A percentile compares a stretch with the other conserved stretches of the same genome.
These are phyloP conservation scores for Agapanthus africanus DNA, from an alignment of 106 monocot genomes.

Conservation along the genomic window DNA sequence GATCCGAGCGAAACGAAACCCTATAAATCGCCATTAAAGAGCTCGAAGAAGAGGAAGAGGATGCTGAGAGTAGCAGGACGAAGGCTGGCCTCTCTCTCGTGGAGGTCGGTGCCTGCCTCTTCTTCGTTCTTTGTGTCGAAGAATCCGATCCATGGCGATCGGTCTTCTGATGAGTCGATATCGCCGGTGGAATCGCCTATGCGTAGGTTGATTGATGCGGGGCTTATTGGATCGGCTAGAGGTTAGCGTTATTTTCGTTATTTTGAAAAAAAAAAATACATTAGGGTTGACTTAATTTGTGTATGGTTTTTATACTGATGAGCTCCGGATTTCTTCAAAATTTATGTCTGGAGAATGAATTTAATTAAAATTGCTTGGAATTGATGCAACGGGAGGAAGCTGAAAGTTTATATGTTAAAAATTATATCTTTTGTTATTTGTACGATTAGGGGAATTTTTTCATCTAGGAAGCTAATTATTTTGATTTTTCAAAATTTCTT, in stretches of 20 bases:
- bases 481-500: no score
- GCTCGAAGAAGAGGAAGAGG: conserved; percentile 5
- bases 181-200: neutral
- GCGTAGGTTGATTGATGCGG: neutral
- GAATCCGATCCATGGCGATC: conserved; percentile 16
- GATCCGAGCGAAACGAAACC: neutral
- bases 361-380: no score
- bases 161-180: neutral
- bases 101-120: conserved; percentile 11
- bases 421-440: no score
- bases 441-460: no score
- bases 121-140: conserved; percentile 7
- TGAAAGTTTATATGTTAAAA: no score
- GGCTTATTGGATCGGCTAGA: conserved; percentile 10
- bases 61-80: conserved; percentile 34
- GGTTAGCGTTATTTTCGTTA: conserved; percentile 8
- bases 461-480: no score
- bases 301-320: no score
- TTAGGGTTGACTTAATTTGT: no score
- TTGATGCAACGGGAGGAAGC: no score
- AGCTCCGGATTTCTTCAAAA: no score
- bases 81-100: conserved; percentile 26
- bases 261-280: no score
- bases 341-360: no score
- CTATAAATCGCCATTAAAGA: neutral